These are phyloP conservation scores for Podila horticola DNA, from an alignment of 192 early-diverging fungal genomes.

Conservation along the genomic window DNA sequence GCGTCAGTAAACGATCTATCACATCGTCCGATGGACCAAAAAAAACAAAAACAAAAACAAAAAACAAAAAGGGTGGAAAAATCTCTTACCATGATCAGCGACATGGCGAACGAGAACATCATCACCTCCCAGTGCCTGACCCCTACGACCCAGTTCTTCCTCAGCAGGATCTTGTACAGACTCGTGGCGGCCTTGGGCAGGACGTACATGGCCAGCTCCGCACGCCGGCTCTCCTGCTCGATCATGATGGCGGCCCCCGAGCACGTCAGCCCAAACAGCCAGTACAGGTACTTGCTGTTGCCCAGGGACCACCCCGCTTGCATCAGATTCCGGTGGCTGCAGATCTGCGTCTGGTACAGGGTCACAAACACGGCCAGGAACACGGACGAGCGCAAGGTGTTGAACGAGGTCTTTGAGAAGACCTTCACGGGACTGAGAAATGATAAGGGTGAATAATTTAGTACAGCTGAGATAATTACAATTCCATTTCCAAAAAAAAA, in stretches of 20 bases:
- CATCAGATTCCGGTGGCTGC: constrained; percentile 69
- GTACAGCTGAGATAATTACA: neutral
- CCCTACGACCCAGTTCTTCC: constrained; percentile 64
- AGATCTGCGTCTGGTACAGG: constrained; percentile 74
- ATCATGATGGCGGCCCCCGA: constrained; percentile 68
- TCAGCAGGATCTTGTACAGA: constrained; percentile 72
- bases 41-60: neutral
- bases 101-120: constrained; percentile 71
- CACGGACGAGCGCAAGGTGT: constrained; percentile 67
- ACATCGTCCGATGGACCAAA: neutral
- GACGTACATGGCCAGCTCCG: constrained; percentile 81
- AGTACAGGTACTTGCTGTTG: constrained; percentile 74
- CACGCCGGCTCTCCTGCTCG: constrained; percentile 74
- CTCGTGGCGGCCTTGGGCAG: constrained; percentile 76
- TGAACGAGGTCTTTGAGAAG: constrained; percentile 58
- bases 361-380: constrained; percentile 76
- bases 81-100: constrained; percentile 70
- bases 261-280: constrained; percentile 65
- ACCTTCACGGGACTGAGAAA: constrained; percentile 58
- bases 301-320: constrained; percentile 22
- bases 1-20: neutral
- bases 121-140: constrained; percentile 69
- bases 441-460: constrained; percentile 1
- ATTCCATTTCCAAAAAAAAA: neutral
- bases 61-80: constrained; percentile 2